Percentiles rank a stretch among this genome's conserved stretches.
Conservation (phyloP, 441 rosid genomes). For the Viola pubescens region DNA sequence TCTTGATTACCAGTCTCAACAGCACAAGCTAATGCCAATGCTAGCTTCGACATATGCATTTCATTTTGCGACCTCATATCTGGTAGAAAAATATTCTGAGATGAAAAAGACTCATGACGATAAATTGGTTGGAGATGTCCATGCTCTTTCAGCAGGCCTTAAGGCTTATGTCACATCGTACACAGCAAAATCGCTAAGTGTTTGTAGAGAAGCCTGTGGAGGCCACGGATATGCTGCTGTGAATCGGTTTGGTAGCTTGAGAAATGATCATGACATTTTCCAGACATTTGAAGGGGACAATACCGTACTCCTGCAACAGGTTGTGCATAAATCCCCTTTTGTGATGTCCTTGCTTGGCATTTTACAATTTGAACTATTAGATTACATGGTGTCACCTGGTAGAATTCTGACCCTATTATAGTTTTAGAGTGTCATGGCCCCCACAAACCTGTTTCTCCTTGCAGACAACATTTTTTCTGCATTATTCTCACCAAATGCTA, state of each 20-base stretch:
- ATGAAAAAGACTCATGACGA: conserved; percentile 84
- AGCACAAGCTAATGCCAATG: conserved; percentile 99
- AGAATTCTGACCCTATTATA: too few relatives aligned
- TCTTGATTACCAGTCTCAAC: conserved; percentile 97
- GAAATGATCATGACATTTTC: conserved; percentile 97
- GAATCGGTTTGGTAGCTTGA: conserved; percentile 86
- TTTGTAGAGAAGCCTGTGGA: conserved; percentile 96
- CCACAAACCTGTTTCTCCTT: too few relatives aligned
- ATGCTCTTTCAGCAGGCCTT: conserved; percentile 90
- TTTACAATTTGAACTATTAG: conserved; percentile 1
- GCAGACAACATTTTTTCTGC: too few relatives aligned
- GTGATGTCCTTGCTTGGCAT: conserved; percentile 11
- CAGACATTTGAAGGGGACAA: conserved; percentile 99
- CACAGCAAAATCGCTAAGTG: conserved; percentile 77
- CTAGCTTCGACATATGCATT: conserved; percentile 90
- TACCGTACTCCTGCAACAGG: conserved; percentile 98
- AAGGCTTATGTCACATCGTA: conserved; percentile 89
- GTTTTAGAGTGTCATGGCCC: too few relatives aligned
- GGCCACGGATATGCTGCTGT: conserved; percentile 99
- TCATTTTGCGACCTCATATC: conserved; percentile 67
- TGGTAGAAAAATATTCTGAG: conserved; percentile 76
- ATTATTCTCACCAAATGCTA: too few relatives aligned
- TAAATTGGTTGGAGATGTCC: conserved; percentile 79
- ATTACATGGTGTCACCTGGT: neutral
- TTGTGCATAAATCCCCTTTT: conserved; percentile 11